Evolutionary conservation across 2,329 filamentous ascomycete species (phyloP).

Genomic region (Colletotrichum simmondsii): DNA sequence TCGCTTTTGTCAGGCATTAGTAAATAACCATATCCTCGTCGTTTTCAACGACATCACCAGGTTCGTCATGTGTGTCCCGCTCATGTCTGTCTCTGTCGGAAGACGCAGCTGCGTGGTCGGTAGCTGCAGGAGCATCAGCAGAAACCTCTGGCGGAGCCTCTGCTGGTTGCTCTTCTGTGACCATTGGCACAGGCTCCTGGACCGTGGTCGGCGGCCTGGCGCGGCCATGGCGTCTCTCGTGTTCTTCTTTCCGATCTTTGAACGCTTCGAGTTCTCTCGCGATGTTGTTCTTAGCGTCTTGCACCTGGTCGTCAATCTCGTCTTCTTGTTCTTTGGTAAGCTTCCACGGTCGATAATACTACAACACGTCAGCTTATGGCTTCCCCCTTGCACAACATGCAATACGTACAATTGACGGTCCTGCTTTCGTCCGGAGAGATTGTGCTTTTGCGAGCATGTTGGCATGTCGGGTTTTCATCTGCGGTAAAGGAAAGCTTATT

Average conservation of each 20-base stretch:
- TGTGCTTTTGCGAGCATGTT: constrained; percentile 78
- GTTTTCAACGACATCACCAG: constrained; percentile 82
- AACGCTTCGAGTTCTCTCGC: constrained; percentile 74
- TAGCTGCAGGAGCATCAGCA: constrained; percentile 45
- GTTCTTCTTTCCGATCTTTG: constrained; percentile 57
- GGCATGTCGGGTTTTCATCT: constrained; percentile 82
- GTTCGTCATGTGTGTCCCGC: constrained; percentile 72
- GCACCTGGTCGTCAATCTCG: constrained; percentile 76
- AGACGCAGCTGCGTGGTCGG: constrained; percentile 48
- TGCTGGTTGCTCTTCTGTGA: constrained; percentile 40
- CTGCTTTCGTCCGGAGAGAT: constrained; percentile 76
- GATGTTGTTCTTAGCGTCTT: constrained; percentile 71
- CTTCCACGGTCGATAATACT: constrained; percentile 92
- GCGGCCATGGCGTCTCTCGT: constrained; percentile 41
- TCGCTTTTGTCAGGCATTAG: constrained; percentile 54
- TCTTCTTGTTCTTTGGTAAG: constrained; percentile 76
- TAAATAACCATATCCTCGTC: constrained; percentile 93
- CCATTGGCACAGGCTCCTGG: constrained; percentile 46
- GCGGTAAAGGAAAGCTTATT: constrained; percentile 21
- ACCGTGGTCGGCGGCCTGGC: constrained; percentile 31
- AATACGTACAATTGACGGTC: constrained; percentile 78
- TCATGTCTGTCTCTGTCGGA: constrained; percentile 45
- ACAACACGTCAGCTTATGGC: not conserved
- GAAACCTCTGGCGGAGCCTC: constrained; percentile 49
- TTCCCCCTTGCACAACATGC: not conserved